Base-by-base conservation (phyloP, 2,329 filamentous ascomycete species). In the Hypomyces rosellus region DNA sequence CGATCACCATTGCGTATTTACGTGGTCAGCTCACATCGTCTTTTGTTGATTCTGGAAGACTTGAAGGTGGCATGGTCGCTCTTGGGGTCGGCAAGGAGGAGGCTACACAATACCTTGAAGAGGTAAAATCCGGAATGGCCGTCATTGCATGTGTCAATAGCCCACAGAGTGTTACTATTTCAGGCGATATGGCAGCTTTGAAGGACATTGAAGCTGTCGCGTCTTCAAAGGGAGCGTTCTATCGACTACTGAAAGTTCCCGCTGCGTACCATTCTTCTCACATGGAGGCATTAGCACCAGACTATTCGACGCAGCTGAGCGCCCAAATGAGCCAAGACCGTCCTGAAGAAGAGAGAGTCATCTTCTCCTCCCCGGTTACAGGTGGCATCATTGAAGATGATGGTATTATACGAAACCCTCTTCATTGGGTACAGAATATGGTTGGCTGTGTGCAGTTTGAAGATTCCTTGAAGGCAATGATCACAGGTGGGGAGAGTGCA, bases 251-350 rank as follows among this genome's bases (percentile, higher is more conserved):
- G 6, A 55, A 57, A 1, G 67, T 77, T 0, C 71, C 76, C 41
- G 73, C 66, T 0, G 75, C 74, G 0, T 78, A 77, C 46, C 75
- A 78, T 58, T 77, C 74, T 0, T 65, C 65, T 1, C 75, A 77
- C 54, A 78, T 78, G 74, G 15, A 43, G 12, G 43, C 50, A 2
- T 55, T 56, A 12, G 56, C 50, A 18, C 41, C 48, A 2, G 50
- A 42, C 2, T 64, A 63, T 15, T 30, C 9, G 51, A 44, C 16
- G 22, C 45, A 1, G 20, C 58, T 40, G 43, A 40, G 2, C 12
- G 34, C 4, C 16, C 40, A 4, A 12, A 20, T 36, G 14, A 20
- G 13, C 20, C 38, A 5, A 14, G 22, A 18, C 48, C 49, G 34
- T n/a, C 34, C 7, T 59, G 56, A 58, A 6, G 34, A 48, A 30